phyloP scores from a whole-genome alignment of 2,329 filamentous ascomycete genomes.

The Aspergillus ibericus region DNA sequence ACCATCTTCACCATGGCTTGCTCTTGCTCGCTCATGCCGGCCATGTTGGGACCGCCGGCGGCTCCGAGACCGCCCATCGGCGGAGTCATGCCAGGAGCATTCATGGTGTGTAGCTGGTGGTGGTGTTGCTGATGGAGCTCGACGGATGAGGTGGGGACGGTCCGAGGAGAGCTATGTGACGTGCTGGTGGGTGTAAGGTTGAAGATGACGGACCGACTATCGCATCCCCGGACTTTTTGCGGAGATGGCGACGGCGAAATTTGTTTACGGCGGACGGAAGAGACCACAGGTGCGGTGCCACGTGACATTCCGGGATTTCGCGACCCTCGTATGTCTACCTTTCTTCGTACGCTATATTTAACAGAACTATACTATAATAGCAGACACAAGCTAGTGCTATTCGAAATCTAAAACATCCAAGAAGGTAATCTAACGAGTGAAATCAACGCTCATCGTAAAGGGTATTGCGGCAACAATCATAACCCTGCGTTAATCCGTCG shows the following conservation, averaged over 20 bases:
- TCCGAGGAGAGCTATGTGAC: background rate
- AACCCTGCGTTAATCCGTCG: constrained; percentile 33
- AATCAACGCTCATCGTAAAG: constrained; percentile 31
- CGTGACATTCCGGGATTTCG: constrained; percentile 17
- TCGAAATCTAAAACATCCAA: constrained; percentile 3
- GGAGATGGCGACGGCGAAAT: constrained; percentile 34
- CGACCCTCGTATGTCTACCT: no score
- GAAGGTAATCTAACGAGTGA: constrained; percentile 13
- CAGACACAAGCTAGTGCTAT: background rate
- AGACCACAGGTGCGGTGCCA: constrained; percentile 23
- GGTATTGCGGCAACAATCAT: constrained; percentile 31
- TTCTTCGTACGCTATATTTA: no score
- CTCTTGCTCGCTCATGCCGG: constrained; percentile 50
- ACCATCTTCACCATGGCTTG: constrained; percentile 51
- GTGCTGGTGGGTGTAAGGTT: background rate
- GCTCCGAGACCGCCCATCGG: constrained; percentile 31
- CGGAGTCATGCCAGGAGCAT: constrained; percentile 35
- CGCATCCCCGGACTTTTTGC: constrained; percentile 22
- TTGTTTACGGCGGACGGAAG: constrained; percentile 30
- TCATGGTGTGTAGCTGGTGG: constrained; percentile 28
- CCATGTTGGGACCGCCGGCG: constrained; percentile 24
- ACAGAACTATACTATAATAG: no score
- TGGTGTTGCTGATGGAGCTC: background rate
- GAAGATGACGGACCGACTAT: background rate
- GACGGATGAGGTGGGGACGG: background rate